A percentile compares a stretch with the other conserved stretches of the same genome.
Evolutionary conservation across 140 eudicot genomes (phyloP).

Genomic region (Oenanthe javanica): DNA sequence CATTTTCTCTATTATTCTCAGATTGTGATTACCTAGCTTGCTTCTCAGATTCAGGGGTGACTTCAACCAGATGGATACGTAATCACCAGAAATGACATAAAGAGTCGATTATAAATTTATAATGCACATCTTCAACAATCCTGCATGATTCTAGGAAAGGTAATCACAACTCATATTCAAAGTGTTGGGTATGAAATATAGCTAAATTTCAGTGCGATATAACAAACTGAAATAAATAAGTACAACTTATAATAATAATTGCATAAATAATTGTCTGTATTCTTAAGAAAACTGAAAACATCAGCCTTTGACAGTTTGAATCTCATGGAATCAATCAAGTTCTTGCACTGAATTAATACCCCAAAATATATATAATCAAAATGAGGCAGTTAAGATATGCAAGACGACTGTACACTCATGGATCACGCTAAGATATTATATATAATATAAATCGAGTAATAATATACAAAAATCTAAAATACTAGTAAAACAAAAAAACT

Average conservation of each 20-base stretch:
- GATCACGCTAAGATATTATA: background rate
- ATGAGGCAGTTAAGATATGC: too few relatives aligned
- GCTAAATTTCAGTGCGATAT: background rate
- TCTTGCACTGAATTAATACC: background rate
- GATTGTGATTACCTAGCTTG: background rate
- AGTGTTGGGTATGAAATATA: background rate
- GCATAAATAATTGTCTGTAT: background rate
- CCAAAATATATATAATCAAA: background rate
- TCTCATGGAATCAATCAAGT: background rate
- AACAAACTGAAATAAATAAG: background rate
- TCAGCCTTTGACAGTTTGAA: constrained; percentile 5
- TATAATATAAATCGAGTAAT: background rate
- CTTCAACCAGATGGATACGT: background rate
- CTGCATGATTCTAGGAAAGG: constrained; percentile 3
- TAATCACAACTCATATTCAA: background rate
- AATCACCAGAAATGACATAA: background rate
- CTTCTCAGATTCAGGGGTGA: background rate
- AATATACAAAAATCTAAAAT: background rate
- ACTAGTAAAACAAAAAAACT: background rate
- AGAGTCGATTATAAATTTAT: background rate
- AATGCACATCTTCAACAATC: background rate
- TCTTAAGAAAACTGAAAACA: background rate
- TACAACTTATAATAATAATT: background rate
- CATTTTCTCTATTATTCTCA: background rate
- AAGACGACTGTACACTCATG: background rate